Evolutionary conservation across 768 basidiomycete species (phyloP), one percentile per base, ranked within the genome.

Genomic region (Amanita inopinata): DNA sequence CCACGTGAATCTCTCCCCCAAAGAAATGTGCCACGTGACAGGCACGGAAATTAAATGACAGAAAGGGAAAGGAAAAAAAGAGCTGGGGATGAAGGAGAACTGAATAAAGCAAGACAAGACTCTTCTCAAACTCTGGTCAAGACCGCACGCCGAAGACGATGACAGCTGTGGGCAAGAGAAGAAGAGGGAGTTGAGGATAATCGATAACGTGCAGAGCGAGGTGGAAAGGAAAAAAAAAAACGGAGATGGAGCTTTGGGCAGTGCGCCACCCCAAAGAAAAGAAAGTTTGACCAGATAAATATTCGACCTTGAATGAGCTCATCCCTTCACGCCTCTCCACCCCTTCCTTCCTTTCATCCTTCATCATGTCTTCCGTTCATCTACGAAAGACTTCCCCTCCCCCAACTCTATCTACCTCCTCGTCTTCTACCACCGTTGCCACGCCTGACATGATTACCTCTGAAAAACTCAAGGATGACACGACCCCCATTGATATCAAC

Each of bases 401-500:
- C 1, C 22, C 30, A 17, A n/a, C 40, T 17, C 40, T 33, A 4
- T 41, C 40, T 7, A 19, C 32, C 40, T 32, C 40, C n/a, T 41
- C 40, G 12, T 41, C 40, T n/a, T 7, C 40, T 17, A 7, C 40
- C 18, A 41, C 30, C n/a, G 28, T 33, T 14, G 25, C 38, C 5
- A 17, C n/a, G 2, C 28, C 40, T n/a, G 20, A 24, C 20, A 22
- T 22, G 20, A 31, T 11, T 28, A 22, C 33, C 20, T n/a, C n/a
- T n/a, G 14, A 9, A 14, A 37, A 37, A 23, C 24, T 22, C 23
- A 37, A 36, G 25, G 28, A 44, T 1, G 43, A 44, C 18, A 27
- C 35, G 5, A 39, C 49, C 40, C 74, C 73, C 38, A 58, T 61
- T 48, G 78, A 80, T 57, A 57, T 71, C 52, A 70, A 76, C 55